Percentiles rank a stretch among this genome's conserved stretches.
Conservation (phyloP, 2,329 filamentous ascomycete genomes). For the Didymellaceae sp. region DNA sequence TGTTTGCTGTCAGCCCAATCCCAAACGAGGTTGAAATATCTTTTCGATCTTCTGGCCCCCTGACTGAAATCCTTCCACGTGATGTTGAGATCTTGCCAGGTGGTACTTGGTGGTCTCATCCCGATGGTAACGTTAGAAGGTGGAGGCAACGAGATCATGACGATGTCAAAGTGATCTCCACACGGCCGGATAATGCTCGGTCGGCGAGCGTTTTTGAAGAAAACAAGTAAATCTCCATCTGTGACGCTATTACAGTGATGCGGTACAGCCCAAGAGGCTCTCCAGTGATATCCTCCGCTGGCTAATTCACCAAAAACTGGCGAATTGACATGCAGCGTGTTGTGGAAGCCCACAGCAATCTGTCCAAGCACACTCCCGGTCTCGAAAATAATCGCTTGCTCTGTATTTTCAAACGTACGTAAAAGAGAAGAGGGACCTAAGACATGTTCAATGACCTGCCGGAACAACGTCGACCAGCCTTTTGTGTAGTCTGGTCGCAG, state of each 20-base stretch:
- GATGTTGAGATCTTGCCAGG: not conserved
- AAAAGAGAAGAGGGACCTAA: not conserved
- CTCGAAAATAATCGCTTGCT: not conserved
- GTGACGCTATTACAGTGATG: not conserved
- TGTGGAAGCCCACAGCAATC: not conserved
- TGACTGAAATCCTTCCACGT: not conserved
- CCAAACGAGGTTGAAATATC: not conserved
- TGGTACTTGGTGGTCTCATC: not conserved
- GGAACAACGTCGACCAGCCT: not conserved
- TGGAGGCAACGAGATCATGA: not conserved
- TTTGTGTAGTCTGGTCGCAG: conserved; percentile 15
- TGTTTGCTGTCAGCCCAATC: not conserved
- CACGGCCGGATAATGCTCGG: not conserved
- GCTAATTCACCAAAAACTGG: not conserved
- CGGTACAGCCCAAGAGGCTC: not conserved
- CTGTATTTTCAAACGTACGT: not conserved
- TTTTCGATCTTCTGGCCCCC: not conserved
- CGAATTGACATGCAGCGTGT: not conserved
- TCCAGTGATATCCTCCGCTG: not conserved
- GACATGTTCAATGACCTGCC: not conserved
- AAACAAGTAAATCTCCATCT: not conserved
- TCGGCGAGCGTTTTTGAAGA: not conserved
- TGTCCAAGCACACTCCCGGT: not conserved
- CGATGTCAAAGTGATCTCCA: not conserved
- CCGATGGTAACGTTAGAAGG: not conserved